Evolutionary conservation across 1,139 yeast species (phyloP), one percentile per base, ranked within the genome.

Genomic region (Hanseniaspora uvarum): DNA sequence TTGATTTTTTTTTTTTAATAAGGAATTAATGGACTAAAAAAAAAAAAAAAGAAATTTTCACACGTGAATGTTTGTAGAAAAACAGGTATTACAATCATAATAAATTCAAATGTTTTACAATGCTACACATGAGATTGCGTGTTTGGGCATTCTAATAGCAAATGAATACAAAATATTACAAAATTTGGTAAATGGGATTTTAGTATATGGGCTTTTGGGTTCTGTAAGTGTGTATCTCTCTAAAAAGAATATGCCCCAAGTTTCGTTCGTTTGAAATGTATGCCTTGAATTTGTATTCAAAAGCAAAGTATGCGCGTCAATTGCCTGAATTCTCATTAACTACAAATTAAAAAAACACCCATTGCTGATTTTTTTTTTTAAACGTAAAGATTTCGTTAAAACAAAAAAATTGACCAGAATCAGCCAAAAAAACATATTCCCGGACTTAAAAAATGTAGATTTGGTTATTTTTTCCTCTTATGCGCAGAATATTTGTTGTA

Each of bases 11-110:
- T 40, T 40, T 40, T 40, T 38, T 18, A n/a, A 14, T 23, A 14
- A 39, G 12, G n/a, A 37, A 18, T 28, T 3, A 10, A 5, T 34
- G 10, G 5, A 18, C 7, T 14, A 41, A 41, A 41, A 41, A 41
- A 41, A 41, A 41, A 36, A 41, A 41, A 41, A 41, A 41, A 41
- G 46, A 41, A 41, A 41, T 30, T 41, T 41, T 41, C 18, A 12
- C 46, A 41, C 36, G 46, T 41, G 46, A 41, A 41, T 5, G 2
- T 2, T 39, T 24, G 6, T 21, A n/a, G 4, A 23, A 21, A 11
- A 23, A 12, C 7, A 23, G 14, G 12, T 38, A 14, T 38, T 24
- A 12, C 23, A 3, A 28, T 28, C 8, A 10, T 10, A 28, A 28
- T 28, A 28, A 28, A 2, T 12, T 28, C 2, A 28, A 28, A 28